Evolutionary conservation across 805 yeast genomes (phyloP).

Genomic region (Lipomyces orientalis): DNA sequence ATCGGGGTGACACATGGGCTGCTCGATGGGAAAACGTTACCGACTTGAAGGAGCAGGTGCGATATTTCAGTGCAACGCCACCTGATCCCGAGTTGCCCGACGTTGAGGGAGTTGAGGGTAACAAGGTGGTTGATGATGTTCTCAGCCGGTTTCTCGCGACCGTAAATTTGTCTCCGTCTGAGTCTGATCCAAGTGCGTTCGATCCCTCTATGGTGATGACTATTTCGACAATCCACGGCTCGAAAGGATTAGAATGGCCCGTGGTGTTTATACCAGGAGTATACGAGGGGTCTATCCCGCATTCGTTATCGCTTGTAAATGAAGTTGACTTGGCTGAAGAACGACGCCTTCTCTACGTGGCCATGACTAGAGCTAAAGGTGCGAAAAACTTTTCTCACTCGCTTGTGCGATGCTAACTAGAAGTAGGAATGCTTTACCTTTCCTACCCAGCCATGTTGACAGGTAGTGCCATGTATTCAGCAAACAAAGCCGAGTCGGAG

Average conservation of each 20-base stretch:
- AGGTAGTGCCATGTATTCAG: not conserved
- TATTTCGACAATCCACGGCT: conserved; percentile 85
- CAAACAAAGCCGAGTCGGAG: not conserved
- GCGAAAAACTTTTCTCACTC: not conserved
- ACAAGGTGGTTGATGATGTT: conserved; percentile 9
- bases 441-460: conserved; percentile 13
- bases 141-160: conserved; percentile 29
- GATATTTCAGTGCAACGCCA: conserved; percentile 11
- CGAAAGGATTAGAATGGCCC: conserved; percentile 97
- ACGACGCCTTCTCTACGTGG: conserved; percentile 84
- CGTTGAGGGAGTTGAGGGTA: conserved; percentile 14
- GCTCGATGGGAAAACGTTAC: conserved; percentile 37
- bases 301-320: conserved; percentile 43
- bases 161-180: conserved; percentile 28
- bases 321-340: conserved; percentile 66
- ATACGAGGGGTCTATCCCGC: conserved; percentile 70
- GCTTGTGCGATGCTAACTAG: not conserved
- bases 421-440: conserved; percentile 16
- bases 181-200: conserved; percentile 16
- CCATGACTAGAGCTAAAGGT: conserved; percentile 79
- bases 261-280: conserved; percentile 82
- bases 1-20: conserved; percentile 30
- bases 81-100: conserved; percentile 24
- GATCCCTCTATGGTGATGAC: conserved; percentile 46
- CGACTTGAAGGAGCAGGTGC: conserved; percentile 20